phyloP scores from a whole-genome alignment of 768 basidiomycete genomes.

The Ramaria rubella region DNA sequence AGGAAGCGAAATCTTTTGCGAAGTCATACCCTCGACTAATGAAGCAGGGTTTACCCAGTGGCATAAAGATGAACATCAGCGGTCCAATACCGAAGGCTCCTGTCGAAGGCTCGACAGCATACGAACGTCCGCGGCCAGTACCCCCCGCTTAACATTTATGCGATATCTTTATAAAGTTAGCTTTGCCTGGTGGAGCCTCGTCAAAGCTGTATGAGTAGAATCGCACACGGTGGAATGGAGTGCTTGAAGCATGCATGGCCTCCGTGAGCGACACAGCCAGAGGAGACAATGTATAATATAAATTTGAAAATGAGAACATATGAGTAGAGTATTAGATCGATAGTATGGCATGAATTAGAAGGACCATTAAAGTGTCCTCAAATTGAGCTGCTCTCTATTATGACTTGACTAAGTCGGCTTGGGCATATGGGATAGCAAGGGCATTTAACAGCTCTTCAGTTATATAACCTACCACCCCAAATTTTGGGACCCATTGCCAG shows the following conservation, averaged over 20 bases:
- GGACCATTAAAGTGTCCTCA: too few relatives aligned
- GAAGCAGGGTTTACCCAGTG: neutral
- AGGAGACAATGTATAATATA: too few relatives aligned
- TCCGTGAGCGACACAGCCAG: too few relatives aligned
- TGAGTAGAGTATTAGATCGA: too few relatives aligned
- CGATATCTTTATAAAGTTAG: neutral
- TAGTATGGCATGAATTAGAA: too few relatives aligned
- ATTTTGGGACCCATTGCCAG: constrained; percentile 42
- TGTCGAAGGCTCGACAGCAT: neutral
- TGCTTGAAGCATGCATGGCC: too few relatives aligned
- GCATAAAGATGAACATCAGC: neutral
- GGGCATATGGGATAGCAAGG: neutral
- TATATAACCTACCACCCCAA: constrained; percentile 32
- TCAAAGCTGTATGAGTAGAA: neutral
- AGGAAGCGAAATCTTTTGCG: neutral
- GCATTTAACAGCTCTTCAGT: neutral
- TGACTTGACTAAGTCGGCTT: neutral
- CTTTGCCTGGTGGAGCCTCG: neutral
- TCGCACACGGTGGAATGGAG: too few relatives aligned
- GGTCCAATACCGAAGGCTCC: neutral
- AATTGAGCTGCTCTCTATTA: neutral
- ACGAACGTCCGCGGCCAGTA: neutral
- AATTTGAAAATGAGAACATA: too few relatives aligned
- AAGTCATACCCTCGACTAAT: neutral
- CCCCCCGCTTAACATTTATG: neutral